Evolutionary conservation across 345 rosid species (phyloP).

Genomic region (Eucalyptus cloeziana): DNA sequence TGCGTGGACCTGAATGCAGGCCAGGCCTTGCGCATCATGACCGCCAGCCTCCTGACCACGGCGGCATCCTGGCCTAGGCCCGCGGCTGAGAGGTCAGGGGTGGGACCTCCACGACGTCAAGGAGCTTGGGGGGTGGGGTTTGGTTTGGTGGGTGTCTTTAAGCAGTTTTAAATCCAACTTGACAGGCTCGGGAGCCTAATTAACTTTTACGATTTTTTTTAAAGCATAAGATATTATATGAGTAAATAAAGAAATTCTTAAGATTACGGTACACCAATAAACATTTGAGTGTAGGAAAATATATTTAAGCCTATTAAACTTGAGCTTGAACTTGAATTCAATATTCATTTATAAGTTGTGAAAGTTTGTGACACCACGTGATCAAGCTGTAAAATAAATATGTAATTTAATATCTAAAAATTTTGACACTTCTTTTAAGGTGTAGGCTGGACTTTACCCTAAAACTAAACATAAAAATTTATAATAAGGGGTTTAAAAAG

Average conservation of each 20-base stretch:
- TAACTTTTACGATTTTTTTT: neutral
- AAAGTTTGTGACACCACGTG: neutral
- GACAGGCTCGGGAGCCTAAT: neutral
- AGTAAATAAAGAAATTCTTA: no score
- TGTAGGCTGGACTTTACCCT: neutral
- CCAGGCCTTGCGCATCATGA: neutral
- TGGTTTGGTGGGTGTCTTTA: no score
- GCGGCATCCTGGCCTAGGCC: neutral
- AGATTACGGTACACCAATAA: neutral
- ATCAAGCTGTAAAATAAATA: neutral
- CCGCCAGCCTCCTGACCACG: neutral
- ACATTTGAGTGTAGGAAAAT: neutral
- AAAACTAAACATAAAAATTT: neutral
- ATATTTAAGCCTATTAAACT: neutral
- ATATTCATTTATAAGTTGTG: neutral
- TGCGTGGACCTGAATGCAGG: slow-evolving; percentile 6
- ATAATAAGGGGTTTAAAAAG: neutral
- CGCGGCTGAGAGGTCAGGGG: neutral
- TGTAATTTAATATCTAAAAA: neutral
- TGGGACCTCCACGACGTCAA: neutral
- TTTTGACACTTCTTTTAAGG: neutral
- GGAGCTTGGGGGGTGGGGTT: neutral
- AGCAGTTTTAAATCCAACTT: neutral
- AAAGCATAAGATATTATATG: neutral
- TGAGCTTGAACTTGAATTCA: neutral